A percentile compares a stretch with the other conserved stretches of the same genome.
Evolutionary conservation across 106 monocot genomes (phyloP).

Genomic region (Allium cepa): DNA sequence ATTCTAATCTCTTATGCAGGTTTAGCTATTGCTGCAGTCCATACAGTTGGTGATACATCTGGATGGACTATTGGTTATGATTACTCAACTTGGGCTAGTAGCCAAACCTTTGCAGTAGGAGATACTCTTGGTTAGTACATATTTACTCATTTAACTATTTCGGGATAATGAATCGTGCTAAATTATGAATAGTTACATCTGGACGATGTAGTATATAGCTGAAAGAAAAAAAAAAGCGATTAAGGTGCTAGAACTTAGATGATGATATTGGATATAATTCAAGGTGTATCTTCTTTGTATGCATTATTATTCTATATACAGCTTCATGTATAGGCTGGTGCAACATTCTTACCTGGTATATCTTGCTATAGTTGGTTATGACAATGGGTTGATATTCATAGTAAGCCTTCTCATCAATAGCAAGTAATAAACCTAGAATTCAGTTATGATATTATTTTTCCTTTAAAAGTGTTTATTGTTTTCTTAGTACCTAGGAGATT

Average conservation of each 20-base stretch:
- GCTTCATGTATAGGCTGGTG: too few species aligned
- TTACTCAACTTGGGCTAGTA: slow-evolving; percentile 19
- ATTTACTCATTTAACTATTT: too few species aligned
- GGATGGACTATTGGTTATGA: slow-evolving; percentile 19
- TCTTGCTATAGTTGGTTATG: too few species aligned
- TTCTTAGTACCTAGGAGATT: too few species aligned
- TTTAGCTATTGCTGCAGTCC: slow-evolving; percentile 5
- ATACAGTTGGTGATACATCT: slow-evolving; percentile 20
- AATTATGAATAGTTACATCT: not conserved
- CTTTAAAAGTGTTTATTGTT: too few species aligned
- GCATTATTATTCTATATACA: too few species aligned
- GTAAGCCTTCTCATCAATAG: too few species aligned
- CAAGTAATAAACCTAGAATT: too few species aligned
- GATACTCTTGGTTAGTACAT: slow-evolving; percentile 25
- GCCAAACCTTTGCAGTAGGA: slow-evolving; percentile 19
- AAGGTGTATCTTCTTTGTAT: too few species aligned
- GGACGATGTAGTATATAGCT: not conserved
- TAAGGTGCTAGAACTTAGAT: not conserved
- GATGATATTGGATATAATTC: not conserved
- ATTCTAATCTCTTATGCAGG: slow-evolving; percentile 3
- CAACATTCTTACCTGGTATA: too few species aligned
- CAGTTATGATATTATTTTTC: too few species aligned
- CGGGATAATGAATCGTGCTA: not conserved
- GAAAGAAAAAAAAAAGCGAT: not conserved
- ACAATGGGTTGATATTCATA: too few species aligned